Evolutionary conservation across 352 stramenopile genomes (phyloP), one percentile per base, ranked within the genome.

Genomic region (Phytophthora podocarpi): DNA sequence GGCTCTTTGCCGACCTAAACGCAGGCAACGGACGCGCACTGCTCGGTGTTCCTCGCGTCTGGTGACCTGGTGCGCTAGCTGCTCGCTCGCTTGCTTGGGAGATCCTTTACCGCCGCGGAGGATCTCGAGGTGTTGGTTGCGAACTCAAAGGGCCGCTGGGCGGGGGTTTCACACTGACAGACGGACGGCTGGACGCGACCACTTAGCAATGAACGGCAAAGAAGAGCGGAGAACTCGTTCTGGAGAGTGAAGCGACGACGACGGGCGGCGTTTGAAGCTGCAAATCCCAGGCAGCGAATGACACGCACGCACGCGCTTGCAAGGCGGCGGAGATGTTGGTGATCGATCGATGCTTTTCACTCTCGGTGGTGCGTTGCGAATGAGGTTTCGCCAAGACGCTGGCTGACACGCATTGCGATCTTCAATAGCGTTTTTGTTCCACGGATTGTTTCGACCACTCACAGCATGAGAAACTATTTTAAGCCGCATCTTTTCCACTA

Each of bases 351-450:
- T n/a, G n/a, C n/a, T n/a, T n/a, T n/a, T n/a, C n/a, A n/a, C n/a
- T n/a, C n/a, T n/a, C n/a, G n/a, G n/a, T n/a, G n/a, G n/a, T n/a
- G n/a, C n/a, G n/a, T n/a, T n/a, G n/a, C n/a, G n/a, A n/a, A 40
- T 32, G 42, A 49, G 26, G 23, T 30, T 13, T 34, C 18, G 28
- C 15, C 28, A 8, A 21, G 37, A 43, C 18, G 18, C 35, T 18
- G 16, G 5, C 30, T 46, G 30, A 36, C n/a, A 42, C 18, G 27
- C 48, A 67, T 62, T 23, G 59, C 64, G 65, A 74, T 74, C 65
- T 74, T 74, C 52, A 61, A 67, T 62, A 21, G 10, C 47, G 41
- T 24, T 64, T 60, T 64, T 65, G 50, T 67, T 70, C 59, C 53
- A 59, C 20, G 32, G 35, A 59, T 54, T 63, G 37, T 50, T 62